These are phyloP conservation scores for Penicillium nucicola DNA, from an alignment of 495 filamentous ascomycete species.

Conservation along the genomic window DNA sequence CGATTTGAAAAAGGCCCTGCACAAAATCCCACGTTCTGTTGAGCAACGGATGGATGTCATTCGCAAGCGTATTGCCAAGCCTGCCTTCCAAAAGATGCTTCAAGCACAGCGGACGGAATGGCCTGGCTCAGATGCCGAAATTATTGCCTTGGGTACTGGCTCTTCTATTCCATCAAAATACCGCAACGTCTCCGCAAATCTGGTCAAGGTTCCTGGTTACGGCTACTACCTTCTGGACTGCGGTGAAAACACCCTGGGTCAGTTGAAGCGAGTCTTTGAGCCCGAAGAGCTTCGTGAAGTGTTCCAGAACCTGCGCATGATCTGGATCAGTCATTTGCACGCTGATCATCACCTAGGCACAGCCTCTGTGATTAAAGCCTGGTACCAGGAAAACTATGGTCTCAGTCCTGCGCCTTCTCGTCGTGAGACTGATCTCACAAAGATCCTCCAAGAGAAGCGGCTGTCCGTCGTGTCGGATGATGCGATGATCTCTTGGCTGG, in stretches of 20 bases:
- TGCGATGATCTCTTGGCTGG: conserved; percentile 67
- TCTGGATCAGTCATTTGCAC: conserved; percentile 95
- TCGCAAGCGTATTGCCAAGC: conserved; percentile 22
- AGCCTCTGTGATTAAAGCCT: conserved; percentile 71
- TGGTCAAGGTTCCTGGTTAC: conserved; percentile 76
- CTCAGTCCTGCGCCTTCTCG: conserved; percentile 22
- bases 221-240: conserved; percentile 87
- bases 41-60: conserved; percentile 29
- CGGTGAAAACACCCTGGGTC: conserved; percentile 92
- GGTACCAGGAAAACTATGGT: conserved; percentile 56
- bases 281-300: conserved; percentile 61
- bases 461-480: conserved; percentile 60
- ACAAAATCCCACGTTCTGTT: conserved; percentile 45
- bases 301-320: conserved; percentile 71
- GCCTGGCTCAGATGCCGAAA: conserved; percentile 69
- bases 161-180: conserved; percentile 87
- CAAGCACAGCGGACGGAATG: conserved; percentile 47
- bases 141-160: conserved; percentile 86
- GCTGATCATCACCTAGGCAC: conserved; percentile 95
- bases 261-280: conserved; percentile 71
- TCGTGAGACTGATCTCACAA: conserved; percentile 25
- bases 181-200: conserved; percentile 87
- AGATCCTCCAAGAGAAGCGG: conserved; percentile 43
- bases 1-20: conserved; percentile 40
- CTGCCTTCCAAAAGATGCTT: conserved; percentile 28